Evolutionary conservation across 768 basidiomycete species (phyloP).

Genomic region (Cystoderma amianthinum): DNA sequence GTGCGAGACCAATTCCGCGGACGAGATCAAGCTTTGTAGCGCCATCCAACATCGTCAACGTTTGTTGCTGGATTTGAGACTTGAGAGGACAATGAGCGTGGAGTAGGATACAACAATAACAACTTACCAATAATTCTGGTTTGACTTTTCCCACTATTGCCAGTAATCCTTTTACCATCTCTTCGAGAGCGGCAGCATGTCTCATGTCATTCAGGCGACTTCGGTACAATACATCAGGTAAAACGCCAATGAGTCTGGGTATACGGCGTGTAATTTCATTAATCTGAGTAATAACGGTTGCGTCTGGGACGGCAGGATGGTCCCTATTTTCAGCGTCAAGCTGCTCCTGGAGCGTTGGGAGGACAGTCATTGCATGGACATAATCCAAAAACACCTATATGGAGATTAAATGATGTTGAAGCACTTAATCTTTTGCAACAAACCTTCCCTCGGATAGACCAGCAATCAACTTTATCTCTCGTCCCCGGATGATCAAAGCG

Average conservation of each 20-base stretch:
- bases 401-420: not conserved
- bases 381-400: constrained; percentile 68
- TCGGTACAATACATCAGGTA: constrained; percentile 57
- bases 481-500: constrained; percentile 44
- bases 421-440: constrained; percentile 5
- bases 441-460: constrained; percentile 85
- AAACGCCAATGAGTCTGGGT: constrained; percentile 56
- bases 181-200: constrained; percentile 63
- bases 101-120: not conserved
- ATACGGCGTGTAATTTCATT: constrained; percentile 54
- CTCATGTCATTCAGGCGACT: constrained; percentile 49
- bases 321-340: constrained; percentile 29
- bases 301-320: constrained; percentile 30
- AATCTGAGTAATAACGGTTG: constrained; percentile 40
- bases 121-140: constrained; percentile 53
- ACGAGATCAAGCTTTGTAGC: constrained; percentile 57
- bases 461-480: constrained; percentile 49
- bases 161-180: constrained; percentile 65
- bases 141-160: constrained; percentile 50
- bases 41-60: constrained; percentile 38
- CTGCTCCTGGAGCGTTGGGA: constrained; percentile 46
- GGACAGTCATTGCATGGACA: constrained; percentile 49
- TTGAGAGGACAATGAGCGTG: not conserved
- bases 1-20: constrained; percentile 53
- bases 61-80: constrained; percentile 19